These are phyloP conservation scores for Gossypium laxum DNA, from an alignment of 441 rosid species.

Conservation along the genomic window DNA sequence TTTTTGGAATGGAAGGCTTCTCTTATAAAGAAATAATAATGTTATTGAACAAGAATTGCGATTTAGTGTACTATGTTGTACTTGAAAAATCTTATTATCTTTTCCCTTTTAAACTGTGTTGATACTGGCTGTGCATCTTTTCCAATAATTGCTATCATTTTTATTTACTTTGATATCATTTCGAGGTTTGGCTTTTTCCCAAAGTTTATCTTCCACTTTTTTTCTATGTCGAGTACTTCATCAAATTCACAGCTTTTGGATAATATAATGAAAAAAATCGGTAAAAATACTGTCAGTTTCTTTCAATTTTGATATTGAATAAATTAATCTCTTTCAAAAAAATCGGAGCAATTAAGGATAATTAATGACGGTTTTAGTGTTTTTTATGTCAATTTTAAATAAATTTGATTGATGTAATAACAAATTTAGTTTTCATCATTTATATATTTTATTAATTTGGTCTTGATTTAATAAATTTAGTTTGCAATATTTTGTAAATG, in stretches of 20 bases:
- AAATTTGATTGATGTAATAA: neutral
- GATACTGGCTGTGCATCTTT: neutral
- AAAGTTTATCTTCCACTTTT: neutral
- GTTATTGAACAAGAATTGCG: slow-evolving; percentile 1
- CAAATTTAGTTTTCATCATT: too few species aligned
- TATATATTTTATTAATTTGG: too few species aligned
- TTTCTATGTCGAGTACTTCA: neutral
- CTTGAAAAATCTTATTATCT: neutral
- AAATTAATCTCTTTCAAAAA: too few species aligned
- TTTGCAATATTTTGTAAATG: too few species aligned
- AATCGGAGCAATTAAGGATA: too few species aligned
- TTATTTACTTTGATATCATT: neutral
- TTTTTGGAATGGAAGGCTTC: slow-evolving; percentile 34
- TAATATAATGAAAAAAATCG: neutral
- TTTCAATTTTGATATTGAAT: too few species aligned
- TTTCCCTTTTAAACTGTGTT: neutral
- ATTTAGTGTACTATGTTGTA: neutral
- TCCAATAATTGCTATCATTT: neutral
- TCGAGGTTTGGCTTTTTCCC: neutral
- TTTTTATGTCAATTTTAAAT: neutral
- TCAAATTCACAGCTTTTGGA: neutral
- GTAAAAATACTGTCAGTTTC: too few species aligned
- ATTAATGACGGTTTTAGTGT: neutral
- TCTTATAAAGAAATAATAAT: neutral
- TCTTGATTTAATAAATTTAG: too few species aligned